Evolutionary conservation across 2,329 filamentous ascomycete species (phyloP).

Genomic region (Aphanocladium album): DNA sequence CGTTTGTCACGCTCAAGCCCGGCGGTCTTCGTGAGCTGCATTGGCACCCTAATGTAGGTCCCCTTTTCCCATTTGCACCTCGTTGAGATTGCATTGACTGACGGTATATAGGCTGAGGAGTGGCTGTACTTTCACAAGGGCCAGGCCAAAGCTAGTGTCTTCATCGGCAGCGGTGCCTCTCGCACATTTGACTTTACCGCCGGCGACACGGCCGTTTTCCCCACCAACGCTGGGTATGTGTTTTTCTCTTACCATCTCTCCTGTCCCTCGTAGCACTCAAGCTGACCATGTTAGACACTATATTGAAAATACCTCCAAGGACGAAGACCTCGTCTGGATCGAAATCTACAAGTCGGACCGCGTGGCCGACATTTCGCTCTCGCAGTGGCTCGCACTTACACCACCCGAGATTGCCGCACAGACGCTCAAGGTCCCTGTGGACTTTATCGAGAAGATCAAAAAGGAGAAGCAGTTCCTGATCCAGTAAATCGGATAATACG

Average conservation of each 20-base stretch:
- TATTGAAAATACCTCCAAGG: constrained; percentile 62
- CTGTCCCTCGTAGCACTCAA: neutral
- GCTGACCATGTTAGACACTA: constrained; percentile 46
- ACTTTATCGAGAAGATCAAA: constrained; percentile 53
- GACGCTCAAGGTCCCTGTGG: constrained; percentile 52
- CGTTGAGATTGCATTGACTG: neutral
- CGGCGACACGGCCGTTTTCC: constrained; percentile 65
- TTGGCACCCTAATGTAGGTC: constrained; percentile 63
- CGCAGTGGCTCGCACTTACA: constrained; percentile 65
- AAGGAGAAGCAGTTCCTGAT: constrained; percentile 58
- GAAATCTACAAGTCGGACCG: constrained; percentile 65
- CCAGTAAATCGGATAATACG: neutral
- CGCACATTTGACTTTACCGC: constrained; percentile 63
- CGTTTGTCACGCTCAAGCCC: constrained; percentile 59
- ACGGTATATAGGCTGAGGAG: constrained; percentile 51
- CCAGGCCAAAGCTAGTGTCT: constrained; percentile 56
- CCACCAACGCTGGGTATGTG: constrained; percentile 54
- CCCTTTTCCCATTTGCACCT: neutral
- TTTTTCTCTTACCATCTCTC: neutral
- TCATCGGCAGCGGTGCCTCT: constrained; percentile 55
- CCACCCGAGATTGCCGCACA: constrained; percentile 58
- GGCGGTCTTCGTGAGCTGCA: constrained; percentile 60
- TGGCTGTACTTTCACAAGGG: constrained; percentile 68
- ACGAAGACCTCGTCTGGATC: constrained; percentile 60
- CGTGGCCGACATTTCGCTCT: constrained; percentile 61